Conservation (phyloP, 164 flowering plant species). For the Litsea cubeba region DNA sequence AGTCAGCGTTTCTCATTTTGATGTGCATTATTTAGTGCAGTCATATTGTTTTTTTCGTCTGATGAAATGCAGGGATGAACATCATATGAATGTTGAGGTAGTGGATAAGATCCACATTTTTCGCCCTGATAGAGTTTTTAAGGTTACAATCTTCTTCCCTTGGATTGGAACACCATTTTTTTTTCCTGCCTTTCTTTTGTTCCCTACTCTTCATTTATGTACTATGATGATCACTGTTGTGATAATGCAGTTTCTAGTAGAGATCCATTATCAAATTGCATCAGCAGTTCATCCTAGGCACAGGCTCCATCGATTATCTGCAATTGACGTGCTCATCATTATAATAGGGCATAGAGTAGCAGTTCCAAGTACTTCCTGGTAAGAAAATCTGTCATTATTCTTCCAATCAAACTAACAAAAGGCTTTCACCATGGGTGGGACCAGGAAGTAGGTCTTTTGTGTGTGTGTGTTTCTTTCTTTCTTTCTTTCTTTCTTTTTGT, state of each 20-base stretch:
- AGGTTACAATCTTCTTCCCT: constrained; percentile 35
- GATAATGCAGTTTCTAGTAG: constrained; percentile 68
- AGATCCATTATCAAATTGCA: constrained; percentile 74
- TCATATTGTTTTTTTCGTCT: background rate
- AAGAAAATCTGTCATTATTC: constrained; percentile 12
- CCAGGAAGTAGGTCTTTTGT: too few relatives aligned
- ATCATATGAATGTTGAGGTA: constrained; percentile 34
- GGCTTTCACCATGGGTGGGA: too few relatives aligned
- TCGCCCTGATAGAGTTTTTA: constrained; percentile 93
- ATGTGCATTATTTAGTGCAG: background rate
- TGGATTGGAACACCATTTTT: background rate
- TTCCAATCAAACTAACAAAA: background rate
- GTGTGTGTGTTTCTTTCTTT: too few relatives aligned
- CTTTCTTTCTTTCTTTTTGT: too few relatives aligned
- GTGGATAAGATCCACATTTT: constrained; percentile 79
- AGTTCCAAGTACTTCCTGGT: constrained; percentile 77
- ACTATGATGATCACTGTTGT: background rate
- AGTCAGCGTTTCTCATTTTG: background rate
- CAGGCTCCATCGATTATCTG: constrained; percentile 63
- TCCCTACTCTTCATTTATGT: background rate
- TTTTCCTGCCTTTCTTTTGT: background rate
- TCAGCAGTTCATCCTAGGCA: constrained; percentile 76
- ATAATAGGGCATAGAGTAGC: constrained; percentile 69
- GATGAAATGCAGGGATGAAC: constrained; percentile 46
- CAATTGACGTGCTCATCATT: constrained; percentile 66